These are phyloP conservation scores for Cryptosporidium parvum DNA, from an alignment of 169 alveolate genomes.

Conservation along the genomic window DNA sequence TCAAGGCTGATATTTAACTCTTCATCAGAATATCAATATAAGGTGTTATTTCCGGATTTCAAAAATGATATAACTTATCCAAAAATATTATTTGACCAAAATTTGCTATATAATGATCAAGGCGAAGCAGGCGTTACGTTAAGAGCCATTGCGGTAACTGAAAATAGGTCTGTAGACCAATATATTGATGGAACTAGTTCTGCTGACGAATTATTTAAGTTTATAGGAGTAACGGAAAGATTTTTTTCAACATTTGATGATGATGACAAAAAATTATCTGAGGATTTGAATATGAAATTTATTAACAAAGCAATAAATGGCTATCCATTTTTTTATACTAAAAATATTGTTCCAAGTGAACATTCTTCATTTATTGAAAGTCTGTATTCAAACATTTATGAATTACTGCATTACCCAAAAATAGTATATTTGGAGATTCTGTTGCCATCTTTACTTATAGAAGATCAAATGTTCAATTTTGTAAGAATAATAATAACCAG, in stretches of 20 bases:
- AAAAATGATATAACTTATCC: background rate
- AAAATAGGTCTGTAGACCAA: constrained; percentile 13
- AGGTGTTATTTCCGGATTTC: constrained; percentile 17
- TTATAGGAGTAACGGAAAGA: background rate
- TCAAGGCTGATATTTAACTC: constrained; percentile 25
- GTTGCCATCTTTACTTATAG: constrained; percentile 23
- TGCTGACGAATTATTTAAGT: constrained; percentile 27
- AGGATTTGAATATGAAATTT: constrained; percentile 38
- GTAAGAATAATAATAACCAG: constrained; percentile 10
- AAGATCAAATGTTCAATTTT: constrained; percentile 40
- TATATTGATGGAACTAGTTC: constrained; percentile 10
- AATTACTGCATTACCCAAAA: constrained; percentile 18
- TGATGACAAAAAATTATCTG: constrained; percentile 16
- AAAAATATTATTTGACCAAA: constrained; percentile 26
- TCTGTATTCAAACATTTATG: constrained; percentile 8
- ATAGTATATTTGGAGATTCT: constrained; percentile 36
- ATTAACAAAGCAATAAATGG: background rate
- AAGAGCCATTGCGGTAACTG: constrained; percentile 39
- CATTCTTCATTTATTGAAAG: background rate
- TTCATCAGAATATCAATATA: constrained; percentile 18
- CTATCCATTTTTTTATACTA: constrained; percentile 42
- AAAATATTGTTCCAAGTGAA: background rate
- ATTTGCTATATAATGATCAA: constrained; percentile 2
- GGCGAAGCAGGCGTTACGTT: constrained; percentile 4
- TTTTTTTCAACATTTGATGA: background rate